These are phyloP conservation scores for Acer campestre DNA, from an alignment of 345 rosid genomes.

Conservation along the genomic window DNA sequence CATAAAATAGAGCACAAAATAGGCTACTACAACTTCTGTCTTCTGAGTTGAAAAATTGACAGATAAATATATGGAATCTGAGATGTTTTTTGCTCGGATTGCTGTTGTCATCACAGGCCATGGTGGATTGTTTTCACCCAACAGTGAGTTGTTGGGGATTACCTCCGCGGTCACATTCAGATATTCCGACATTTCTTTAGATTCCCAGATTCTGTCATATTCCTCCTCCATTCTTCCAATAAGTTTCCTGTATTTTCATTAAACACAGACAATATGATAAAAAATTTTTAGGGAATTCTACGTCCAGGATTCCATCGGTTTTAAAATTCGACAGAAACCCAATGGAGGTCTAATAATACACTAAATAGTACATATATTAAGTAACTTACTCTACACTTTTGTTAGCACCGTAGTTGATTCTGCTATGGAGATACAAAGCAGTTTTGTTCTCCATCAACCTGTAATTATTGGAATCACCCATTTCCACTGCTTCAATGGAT, in stretches of 20 bases:
- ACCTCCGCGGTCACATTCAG: background rate
- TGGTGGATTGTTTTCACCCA: slow-evolving; percentile 6
- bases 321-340: too few species aligned
- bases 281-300: too few species aligned
- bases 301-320: too few species aligned
- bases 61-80: slow-evolving; percentile 16
- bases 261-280: too few species aligned
- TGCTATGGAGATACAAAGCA: slow-evolving; percentile 23
- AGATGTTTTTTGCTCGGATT: slow-evolving; percentile 18
- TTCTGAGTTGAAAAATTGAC: background rate
- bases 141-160: background rate
- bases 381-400: background rate
- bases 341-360: too few species aligned
- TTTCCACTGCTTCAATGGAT: slow-evolving; percentile 24
- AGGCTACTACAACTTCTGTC: background rate
- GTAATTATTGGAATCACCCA: slow-evolving; percentile 2
- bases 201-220: slow-evolving; percentile 9
- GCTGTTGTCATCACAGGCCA: background rate
- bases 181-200: slow-evolving; percentile 5
- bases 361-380: too few species aligned
- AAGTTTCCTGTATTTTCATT: background rate
- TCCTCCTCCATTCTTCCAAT: background rate
- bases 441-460: slow-evolving; percentile 20
- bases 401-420: slow-evolving; percentile 20
- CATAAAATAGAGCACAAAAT: slow-evolving; percentile 8